Evolutionary conservation across 768 basidiomycete species (phyloP), one percentile per base, ranked within the genome.

Genomic region (Amanita polypyramis): DNA sequence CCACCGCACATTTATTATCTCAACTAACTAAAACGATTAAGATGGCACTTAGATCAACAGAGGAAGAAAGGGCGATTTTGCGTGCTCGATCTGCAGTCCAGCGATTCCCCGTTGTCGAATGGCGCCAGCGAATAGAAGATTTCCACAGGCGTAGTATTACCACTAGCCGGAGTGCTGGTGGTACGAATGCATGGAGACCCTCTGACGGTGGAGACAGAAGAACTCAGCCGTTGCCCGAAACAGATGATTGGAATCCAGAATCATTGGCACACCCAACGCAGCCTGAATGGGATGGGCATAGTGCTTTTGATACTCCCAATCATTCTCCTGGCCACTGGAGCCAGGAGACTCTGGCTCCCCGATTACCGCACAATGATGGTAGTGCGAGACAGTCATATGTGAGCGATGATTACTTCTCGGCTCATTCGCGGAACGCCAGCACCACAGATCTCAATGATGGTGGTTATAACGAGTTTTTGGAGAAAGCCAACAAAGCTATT

Each of bases 71-170:
- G 47, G 90, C 92, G 7, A 82, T 95, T 57, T 76, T 96, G 20
- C 88, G 92, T 60, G 93, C 93, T 37, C 80, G 93, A 36, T 95
- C 93, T 12, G 93, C 92, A 14, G 77, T 96, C 2, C 93, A 95
- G 59, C 88, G 93, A 58, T 96, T 96, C 85, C 93, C 93, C 4
- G 93, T 96, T 49, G 87, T 96, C 21, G 92, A 96, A 68, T 96
- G 93, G 93, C 86, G 93, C 59, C 92, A 95, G 62, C 80, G 88
- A 42, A 87, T 82, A 73, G 93, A 96, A 67, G 93, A 95, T 62
- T 89, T 95, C 74, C 93, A 96, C 62, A 78, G 76, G 51, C 83
- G 93, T 51, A 86, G 83, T 58, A 92, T 96, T 60, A 64, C 62
- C 19, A 67, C 69, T 3, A 92, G 85, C 58, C 82, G 93, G 44